These are phyloP conservation scores for Alternaria conjuncta DNA, from an alignment of 2,329 filamentous ascomycete species.

Conservation along the genomic window DNA sequence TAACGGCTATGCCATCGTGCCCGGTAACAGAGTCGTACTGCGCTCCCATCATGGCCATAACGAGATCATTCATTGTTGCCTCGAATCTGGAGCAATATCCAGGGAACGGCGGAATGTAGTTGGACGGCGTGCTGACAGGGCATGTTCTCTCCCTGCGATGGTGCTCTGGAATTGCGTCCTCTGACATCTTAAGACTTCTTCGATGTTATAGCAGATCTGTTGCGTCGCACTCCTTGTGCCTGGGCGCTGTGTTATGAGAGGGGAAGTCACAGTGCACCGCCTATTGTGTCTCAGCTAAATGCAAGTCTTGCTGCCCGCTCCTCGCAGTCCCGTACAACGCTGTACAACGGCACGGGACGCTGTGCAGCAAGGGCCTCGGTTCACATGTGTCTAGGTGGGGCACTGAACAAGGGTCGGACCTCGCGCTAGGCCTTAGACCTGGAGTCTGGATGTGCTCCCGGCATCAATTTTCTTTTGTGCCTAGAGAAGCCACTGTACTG, in stretches of 20 bases:
- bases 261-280: no score
- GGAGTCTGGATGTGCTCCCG: neutral
- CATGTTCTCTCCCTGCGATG: conserved; percentile 24
- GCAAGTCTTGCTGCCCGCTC: neutral
- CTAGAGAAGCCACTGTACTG: neutral
- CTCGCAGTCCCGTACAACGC: neutral
- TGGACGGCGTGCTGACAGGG: conserved; percentile 25
- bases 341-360: neutral
- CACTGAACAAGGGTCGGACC: neutral
- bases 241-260: neutral
- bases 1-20: conserved; percentile 9
- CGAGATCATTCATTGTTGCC: conserved; percentile 35
- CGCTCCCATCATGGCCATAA: conserved; percentile 46
- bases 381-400: neutral
- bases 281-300: neutral
- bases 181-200: conserved; percentile 20
- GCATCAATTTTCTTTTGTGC: neutral
- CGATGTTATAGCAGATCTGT: no score
- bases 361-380: neutral
- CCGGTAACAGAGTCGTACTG: conserved; percentile 23
- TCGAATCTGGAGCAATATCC: conserved; percentile 45
- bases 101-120: conserved; percentile 40
- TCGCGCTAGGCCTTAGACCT: neutral
- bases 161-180: conserved; percentile 32
- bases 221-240: neutral